phyloP scores from a whole-genome alignment of 768 basidiomycete genomes.

The Pholiota microspora region DNA sequence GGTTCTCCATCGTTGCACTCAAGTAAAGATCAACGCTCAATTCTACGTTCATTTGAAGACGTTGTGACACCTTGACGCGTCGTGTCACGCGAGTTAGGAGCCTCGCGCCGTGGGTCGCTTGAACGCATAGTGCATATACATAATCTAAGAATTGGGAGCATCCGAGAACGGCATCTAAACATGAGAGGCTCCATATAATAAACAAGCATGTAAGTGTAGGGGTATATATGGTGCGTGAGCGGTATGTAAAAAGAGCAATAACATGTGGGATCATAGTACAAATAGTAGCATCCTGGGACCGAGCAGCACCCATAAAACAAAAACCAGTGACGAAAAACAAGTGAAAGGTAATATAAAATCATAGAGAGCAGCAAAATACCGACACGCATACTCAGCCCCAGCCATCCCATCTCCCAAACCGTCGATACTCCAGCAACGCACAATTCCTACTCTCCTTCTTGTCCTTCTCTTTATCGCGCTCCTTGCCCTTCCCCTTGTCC shows the following conservation, averaged over 20 bases:
- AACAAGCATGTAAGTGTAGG: not conserved
- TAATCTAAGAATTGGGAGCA: no score
- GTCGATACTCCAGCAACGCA: constrained; percentile 70
- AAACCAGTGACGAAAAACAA: not conserved
- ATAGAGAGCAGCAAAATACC: not conserved
- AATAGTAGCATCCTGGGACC: not conserved
- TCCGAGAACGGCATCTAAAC: no score
- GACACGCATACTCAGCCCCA: constrained; percentile 49
- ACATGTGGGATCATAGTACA: not conserved
- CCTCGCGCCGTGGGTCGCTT: no score
- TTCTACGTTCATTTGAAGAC: not conserved
- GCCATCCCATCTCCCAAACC: constrained; percentile 88
- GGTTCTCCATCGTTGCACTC: constrained; percentile 77
- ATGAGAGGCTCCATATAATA: not conserved
- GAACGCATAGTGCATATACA: no score
- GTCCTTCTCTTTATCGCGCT: constrained; percentile 46
- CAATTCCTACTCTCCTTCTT: constrained; percentile 64
- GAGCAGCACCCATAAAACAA: not conserved
- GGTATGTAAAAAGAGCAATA: not conserved
- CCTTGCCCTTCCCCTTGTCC: constrained; percentile 64
- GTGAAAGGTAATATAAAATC: constrained; percentile 1
- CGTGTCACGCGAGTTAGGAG: constrained; percentile 1
- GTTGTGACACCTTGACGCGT: not conserved
- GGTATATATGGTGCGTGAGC: not conserved
- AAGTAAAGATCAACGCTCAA: not conserved